Conservation (phyloP, 2,329 filamentous ascomycete genomes). For the Stagonosporopsis chrysanthemi region DNA sequence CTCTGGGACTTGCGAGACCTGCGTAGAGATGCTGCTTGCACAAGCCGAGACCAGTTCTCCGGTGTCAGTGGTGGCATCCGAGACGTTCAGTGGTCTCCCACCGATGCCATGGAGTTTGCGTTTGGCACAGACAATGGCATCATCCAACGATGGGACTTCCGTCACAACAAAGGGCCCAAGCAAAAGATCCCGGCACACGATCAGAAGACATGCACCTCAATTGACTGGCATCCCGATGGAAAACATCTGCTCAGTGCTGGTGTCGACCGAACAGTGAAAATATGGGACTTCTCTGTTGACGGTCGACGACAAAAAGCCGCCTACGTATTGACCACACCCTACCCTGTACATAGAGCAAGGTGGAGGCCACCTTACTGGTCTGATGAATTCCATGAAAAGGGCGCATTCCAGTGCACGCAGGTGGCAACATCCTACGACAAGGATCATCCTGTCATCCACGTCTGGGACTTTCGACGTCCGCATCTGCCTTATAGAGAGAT, state of each 20-base stretch:
- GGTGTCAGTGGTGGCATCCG: slow-evolving; percentile 68
- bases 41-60: slow-evolving; percentile 62
- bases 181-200: slow-evolving; percentile 69
- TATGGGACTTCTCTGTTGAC: slow-evolving; percentile 68
- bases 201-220: slow-evolving; percentile 63
- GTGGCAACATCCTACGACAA: slow-evolving; percentile 69
- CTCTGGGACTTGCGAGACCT: slow-evolving; percentile 70
- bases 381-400: slow-evolving; percentile 58
- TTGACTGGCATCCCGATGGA: slow-evolving; percentile 73
- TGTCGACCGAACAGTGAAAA: slow-evolving; percentile 67
- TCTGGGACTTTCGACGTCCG: slow-evolving; percentile 71
- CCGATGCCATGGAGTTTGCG: slow-evolving; percentile 68
- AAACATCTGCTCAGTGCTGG: slow-evolving; percentile 70
- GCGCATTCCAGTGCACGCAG: slow-evolving; percentile 67
- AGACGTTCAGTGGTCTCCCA: slow-evolving; percentile 71
- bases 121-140: slow-evolving; percentile 70
- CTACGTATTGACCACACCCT: slow-evolving; percentile 66
- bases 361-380: slow-evolving; percentile 69
- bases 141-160: slow-evolving; percentile 70
- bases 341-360: slow-evolving; percentile 67
- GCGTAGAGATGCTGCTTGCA: slow-evolving; percentile 58
- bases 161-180: slow-evolving; percentile 63
- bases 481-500: slow-evolving; percentile 69
- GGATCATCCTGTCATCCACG: slow-evolving; percentile 66
- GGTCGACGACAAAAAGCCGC: slow-evolving; percentile 65